Base-by-base conservation (phyloP, 1,284 basidiomycete genomes). In the Phenoliferia sp. region DNA sequence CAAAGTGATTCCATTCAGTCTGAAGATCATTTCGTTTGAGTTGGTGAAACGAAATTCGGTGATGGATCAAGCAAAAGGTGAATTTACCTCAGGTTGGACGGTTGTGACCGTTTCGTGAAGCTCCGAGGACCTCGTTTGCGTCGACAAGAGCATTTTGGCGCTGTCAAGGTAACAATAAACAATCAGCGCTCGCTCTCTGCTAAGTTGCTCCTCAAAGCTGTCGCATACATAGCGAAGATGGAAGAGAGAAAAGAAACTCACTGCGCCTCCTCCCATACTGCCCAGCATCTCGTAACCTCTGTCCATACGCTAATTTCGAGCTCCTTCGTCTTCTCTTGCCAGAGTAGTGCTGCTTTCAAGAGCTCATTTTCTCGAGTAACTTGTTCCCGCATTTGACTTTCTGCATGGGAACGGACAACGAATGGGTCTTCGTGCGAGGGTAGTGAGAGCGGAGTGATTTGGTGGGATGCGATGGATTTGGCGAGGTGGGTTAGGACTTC, bases 1-100 rank as follows among this genome's bases (percentile, higher is more conserved):
- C n/a, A 50, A 73, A 73, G 64, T 72, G 68, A 7, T 5, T 36
- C 72, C 72, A 73, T 58, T 73, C 72, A 28, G 65, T 59, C 63
- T 64, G 63, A 16, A 17, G n/a, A 22, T 15, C 29, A n/a, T 17
- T 15, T 29, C n/a, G n/a, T n/a, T n/a, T n/a, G n/a, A 32, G 55
- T 33, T 26, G 16, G 12, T 26, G 22, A 36, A 26, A 16, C 9
- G 33, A 5, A 26, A 36, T 28, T 7, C 10, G 19, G 31, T 36
- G 32, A 59, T 3, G n/a, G n/a, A n/a, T n/a, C n/a, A n/a, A n/a
- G n/a, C n/a, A 15, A 59, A 26, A 36, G 33, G 17, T 44, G 29
- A 55, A 12, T 29, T 32, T 36, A 63, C 62, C 34, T 69, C 70
- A 54, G 66, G 61, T 6, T 60, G 54, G 52, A 72, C 55, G 1